phyloP scores from a whole-genome alignment of 805 yeast species.

The Kuraishia piskuri region DNA sequence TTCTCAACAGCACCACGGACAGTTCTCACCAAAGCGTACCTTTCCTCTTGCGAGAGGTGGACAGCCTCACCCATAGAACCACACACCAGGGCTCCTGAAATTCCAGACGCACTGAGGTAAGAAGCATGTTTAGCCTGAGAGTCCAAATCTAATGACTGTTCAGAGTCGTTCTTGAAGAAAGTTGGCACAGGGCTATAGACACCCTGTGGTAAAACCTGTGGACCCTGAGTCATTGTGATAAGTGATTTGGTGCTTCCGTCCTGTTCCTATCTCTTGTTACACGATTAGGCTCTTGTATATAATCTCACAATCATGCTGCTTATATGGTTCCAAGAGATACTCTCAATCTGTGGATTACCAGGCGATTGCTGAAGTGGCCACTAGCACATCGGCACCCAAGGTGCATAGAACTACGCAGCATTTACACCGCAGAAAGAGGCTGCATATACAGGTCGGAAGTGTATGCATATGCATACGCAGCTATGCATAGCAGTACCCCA shows the following conservation, averaged over 20 bases:
- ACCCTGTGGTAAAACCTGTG: constrained; percentile 14
- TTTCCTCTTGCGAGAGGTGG: constrained; percentile 34
- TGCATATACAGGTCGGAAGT: background rate
- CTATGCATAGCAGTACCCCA: background rate
- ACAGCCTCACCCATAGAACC: constrained; percentile 48
- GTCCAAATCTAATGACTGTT: constrained; percentile 28
- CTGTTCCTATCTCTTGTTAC: no score
- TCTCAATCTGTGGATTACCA: background rate
- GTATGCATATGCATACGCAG: background rate
- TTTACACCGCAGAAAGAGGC: background rate
- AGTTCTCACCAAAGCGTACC: constrained; percentile 22
- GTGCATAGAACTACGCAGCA: background rate
- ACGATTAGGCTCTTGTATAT: no score
- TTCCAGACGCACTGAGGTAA: constrained; percentile 30
- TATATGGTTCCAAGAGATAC: background rate
- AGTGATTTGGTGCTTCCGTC: background rate
- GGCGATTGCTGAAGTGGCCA: background rate
- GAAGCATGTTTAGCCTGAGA: constrained; percentile 36
- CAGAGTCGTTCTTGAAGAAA: constrained; percentile 32
- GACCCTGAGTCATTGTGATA: background rate
- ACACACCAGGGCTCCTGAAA: constrained; percentile 34
- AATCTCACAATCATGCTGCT: background rate
- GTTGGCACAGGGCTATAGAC: constrained; percentile 46
- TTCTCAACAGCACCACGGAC: constrained; percentile 23
- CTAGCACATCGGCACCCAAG: background rate